Evolutionary conservation across 164 flowering plant species (phyloP).

Genomic region (Hamamelis virginiana): DNA sequence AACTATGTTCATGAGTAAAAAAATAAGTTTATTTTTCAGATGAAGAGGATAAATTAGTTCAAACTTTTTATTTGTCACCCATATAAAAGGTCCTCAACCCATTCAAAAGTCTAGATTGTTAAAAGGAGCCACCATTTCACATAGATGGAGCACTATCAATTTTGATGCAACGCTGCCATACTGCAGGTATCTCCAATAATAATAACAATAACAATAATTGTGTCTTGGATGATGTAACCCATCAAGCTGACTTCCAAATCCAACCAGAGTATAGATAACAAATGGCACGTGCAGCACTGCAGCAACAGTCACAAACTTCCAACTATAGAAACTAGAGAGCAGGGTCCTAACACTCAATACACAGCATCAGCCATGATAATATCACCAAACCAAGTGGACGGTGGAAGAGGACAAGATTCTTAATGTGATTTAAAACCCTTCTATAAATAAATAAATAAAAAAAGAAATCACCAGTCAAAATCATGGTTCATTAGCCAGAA

Average conservation of each 20-base stretch:
- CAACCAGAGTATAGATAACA: neutral
- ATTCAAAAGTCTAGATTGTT: no score
- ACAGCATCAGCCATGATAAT: neutral
- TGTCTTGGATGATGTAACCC: constrained; percentile 35
- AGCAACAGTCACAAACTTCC: constrained; percentile 6
- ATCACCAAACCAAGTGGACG: neutral
- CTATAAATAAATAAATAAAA: constrained; percentile 1
- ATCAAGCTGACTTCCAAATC: constrained; percentile 33
- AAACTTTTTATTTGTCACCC: no score
- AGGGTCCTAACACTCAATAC: constrained; percentile 2
- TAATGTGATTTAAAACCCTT: constrained; percentile 14
- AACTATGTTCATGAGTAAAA: no score
- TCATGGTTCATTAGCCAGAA: neutral
- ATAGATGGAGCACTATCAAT: no score
- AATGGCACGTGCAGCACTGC: neutral
- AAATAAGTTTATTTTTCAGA: no score
- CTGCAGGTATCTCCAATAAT: no score
- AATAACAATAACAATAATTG: no score
- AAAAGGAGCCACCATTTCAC: no score
- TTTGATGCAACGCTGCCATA: no score
- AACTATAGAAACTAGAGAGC: constrained; percentile 4
- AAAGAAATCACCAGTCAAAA: neutral
- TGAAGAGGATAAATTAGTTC: no score
- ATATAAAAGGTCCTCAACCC: no score
- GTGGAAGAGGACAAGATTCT: neutral